Evolutionary conservation across 2,329 filamentous ascomycete species (phyloP).

Genomic region (Tolypocladium tundrense): DNA sequence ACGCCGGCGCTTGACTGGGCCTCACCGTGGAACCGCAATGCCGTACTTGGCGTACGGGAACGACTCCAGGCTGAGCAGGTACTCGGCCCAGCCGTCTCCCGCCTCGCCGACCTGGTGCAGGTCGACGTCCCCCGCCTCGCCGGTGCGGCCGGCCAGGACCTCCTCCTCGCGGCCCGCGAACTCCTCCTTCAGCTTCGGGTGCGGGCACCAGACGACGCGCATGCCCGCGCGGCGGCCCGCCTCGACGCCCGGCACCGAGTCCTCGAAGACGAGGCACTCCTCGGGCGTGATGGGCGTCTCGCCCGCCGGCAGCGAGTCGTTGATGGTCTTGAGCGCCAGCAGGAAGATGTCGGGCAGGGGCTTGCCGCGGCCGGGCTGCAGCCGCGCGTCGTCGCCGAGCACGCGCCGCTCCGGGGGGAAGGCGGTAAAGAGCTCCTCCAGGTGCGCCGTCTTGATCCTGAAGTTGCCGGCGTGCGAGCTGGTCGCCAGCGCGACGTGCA

Average conservation of each 20-base stretch:
- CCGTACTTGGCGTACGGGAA: conserved; percentile 52
- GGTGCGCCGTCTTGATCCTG: conserved; percentile 60
- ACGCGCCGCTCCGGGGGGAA: conserved; percentile 66
- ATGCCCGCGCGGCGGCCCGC: conserved; percentile 84
- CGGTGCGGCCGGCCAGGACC: conserved; percentile 74
- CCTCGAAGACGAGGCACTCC: conserved; percentile 94
- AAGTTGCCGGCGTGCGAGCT: conserved; percentile 66
- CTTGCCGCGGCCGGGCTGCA: conserved; percentile 75
- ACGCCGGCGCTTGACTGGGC: not conserved
- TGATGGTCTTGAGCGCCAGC: conserved; percentile 75
- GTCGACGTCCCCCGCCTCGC: conserved; percentile 50
- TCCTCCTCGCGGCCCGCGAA: conserved; percentile 67
- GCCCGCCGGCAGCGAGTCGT: conserved; percentile 55
- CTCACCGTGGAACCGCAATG: conserved; percentile 31
- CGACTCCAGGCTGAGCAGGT: conserved; percentile 35
- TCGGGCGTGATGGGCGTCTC: conserved; percentile 61
- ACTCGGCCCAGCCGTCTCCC: conserved; percentile 52
- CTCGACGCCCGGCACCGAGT: conserved; percentile 88
- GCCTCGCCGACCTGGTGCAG: conserved; percentile 45
- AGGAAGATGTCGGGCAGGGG: conserved; percentile 92
- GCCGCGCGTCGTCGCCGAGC: conserved; percentile 74
- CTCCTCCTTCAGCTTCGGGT: conserved; percentile 65
- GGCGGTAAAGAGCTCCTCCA: conserved; percentile 46
- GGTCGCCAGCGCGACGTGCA: conserved; percentile 81
- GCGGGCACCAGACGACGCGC: conserved; percentile 88